Conservation (phyloP, 2,329 filamentous ascomycete species). For the Gaeumannomyces sp. region DNA sequence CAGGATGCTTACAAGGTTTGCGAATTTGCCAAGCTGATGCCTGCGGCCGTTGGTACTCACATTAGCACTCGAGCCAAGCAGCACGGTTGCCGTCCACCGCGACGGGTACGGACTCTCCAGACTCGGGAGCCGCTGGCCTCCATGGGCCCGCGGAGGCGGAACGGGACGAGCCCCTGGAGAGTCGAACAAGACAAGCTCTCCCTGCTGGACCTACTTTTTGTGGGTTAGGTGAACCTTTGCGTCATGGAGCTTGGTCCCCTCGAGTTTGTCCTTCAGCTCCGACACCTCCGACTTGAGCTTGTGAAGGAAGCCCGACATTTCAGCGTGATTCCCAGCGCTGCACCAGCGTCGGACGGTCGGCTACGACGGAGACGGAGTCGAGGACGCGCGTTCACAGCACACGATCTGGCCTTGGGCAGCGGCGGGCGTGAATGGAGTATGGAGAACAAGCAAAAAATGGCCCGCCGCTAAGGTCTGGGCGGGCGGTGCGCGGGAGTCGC, state of each 20-base stretch:
- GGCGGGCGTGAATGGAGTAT: not conserved
- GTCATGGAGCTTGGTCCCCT: constrained; percentile 48
- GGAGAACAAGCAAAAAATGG: not conserved
- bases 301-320: constrained; percentile 28
- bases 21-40: constrained; percentile 57
- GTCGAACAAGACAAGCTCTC: not conserved
- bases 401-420: not conserved
- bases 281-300: constrained; percentile 44
- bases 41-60: constrained; percentile 21
- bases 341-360: not conserved
- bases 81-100: not conserved
- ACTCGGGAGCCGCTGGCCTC: too few relatives aligned
- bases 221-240: constrained; percentile 51
- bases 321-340: not conserved
- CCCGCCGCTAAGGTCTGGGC: not conserved
- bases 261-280: constrained; percentile 45
- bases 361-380: not conserved
- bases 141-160: too few relatives aligned
- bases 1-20: constrained; percentile 46
- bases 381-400: not conserved
- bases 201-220: constrained; percentile 43
- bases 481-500: not conserved
- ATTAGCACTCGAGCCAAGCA: constrained; percentile 3
- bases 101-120: not conserved
- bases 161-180: not conserved